A percentile compares a stretch with the other conserved stretches of the same genome.
phyloP scores from a whole-genome alignment of 805 yeast genomes.

The Kuraishia borneana region DNA sequence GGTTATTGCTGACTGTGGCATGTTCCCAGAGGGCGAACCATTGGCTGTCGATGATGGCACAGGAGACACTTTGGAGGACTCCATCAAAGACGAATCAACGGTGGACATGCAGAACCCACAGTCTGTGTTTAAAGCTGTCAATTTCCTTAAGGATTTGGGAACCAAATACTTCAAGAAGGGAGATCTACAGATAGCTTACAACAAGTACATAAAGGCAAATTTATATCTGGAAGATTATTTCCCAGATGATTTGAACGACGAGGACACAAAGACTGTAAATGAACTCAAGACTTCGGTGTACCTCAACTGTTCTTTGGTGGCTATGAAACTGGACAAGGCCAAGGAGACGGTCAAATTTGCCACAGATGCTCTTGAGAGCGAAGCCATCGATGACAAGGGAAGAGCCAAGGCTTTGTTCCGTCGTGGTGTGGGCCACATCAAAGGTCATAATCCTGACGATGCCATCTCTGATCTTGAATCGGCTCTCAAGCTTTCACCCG shows the following conservation, averaged over 20 bases:
- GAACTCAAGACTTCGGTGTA: conserved; percentile 51
- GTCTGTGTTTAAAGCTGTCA: conserved; percentile 56
- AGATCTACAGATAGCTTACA: conserved; percentile 41
- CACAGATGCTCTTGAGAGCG: conserved; percentile 53
- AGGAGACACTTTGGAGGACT: conserved; percentile 75
- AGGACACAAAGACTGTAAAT: conserved; percentile 36
- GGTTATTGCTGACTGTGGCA: conserved; percentile 70
- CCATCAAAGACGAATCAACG: conserved; percentile 60
- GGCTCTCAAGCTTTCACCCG: conserved; percentile 56
- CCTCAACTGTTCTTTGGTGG: conserved; percentile 67
- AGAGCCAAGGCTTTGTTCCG: conserved; percentile 82
- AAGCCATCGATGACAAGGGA: conserved; percentile 48
- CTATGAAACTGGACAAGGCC: conserved; percentile 49
- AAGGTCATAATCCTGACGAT: conserved; percentile 54
- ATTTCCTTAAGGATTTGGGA: conserved; percentile 63
- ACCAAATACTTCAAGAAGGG: conserved; percentile 63
- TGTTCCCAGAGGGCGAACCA: conserved; percentile 46
- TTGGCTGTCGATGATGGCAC: conserved; percentile 57
- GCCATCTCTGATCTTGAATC: conserved; percentile 56
- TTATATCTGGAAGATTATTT: conserved; percentile 59
- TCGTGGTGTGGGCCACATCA: conserved; percentile 64
- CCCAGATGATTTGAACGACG: conserved; percentile 56
- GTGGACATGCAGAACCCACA: conserved; percentile 51
- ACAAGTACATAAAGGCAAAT: conserved; percentile 66
- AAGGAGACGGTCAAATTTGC: conserved; percentile 48